Evolutionary conservation across 176 grass and related monocot genomes (phyloP), one percentile per base, ranked within the genome.

Genomic region (Neostapfia colusana): DNA sequence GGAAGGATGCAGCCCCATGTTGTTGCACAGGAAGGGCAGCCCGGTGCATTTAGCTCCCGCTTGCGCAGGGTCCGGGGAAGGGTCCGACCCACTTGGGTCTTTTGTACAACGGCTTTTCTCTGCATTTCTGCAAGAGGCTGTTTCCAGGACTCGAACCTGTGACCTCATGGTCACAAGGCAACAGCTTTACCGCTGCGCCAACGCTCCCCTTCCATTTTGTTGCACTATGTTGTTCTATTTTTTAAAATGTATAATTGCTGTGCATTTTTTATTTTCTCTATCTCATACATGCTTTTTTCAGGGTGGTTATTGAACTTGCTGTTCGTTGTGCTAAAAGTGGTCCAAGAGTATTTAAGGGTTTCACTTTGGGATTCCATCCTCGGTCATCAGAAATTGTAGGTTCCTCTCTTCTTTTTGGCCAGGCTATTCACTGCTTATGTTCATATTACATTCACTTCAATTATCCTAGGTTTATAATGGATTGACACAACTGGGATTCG

Each of bases 381-480:
- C 75, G 89, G 6, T 90, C 95, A 69, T 90, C 84, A 60, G 95
- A 98, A 88, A 70, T 98, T 85, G 95, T 98, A 90, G 86, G 80
- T 57, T 70, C 69, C 8, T 27, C 39, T 48, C 45, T 63, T 44
- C 43, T 39, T 77, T 63, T 73, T 67, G 56, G 31, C 31, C 31
- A 3, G 10, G 16, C 43, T 81, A 5, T 73, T 28, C 5, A 49
- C 10, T 76, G 35, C 3, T 76, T 77, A 34, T 75, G 42, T 77
- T 67, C 18, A 8, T 69, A 13, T 76, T 74, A 79, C 51, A 71
- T 24, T 85, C 17, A 28, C 14, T 55, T 84, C 81, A 27, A 43
- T 83, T 65, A 76, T 56, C 4, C 55, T 82, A 98, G 95, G 87
- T 98, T 84, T 90, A 90, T 70, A 80, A 94, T 67, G 95, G 95